These are phyloP conservation scores for Amoebophrya sp. DNA, from an alignment of 169 alveolate species.

Conservation along the genomic window DNA sequence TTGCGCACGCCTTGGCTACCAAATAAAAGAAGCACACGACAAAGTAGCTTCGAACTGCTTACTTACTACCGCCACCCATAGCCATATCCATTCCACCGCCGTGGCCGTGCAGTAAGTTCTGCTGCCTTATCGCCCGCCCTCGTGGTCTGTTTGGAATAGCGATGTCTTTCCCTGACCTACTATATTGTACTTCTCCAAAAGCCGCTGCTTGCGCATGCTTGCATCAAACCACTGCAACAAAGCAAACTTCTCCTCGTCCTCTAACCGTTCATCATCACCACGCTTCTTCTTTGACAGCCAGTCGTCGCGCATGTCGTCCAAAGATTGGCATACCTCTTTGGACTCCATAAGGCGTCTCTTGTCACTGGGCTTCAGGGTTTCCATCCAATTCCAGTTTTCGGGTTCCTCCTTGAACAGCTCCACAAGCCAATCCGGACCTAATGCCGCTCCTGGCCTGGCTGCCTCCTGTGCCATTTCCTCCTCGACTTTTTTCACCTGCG, in stretches of 20 bases:
- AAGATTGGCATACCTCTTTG: not conserved
- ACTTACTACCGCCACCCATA: too few species aligned
- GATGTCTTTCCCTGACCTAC: too few species aligned
- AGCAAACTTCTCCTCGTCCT: not conserved
- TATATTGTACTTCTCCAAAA: not conserved
- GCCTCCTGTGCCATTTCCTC: not conserved
- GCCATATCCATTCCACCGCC: too few species aligned
- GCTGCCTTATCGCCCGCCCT: too few species aligned
- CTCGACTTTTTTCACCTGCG: not conserved
- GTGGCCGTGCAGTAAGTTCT: too few species aligned
- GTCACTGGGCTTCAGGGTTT: not conserved
- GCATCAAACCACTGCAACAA: not conserved
- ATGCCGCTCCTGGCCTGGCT: not conserved
- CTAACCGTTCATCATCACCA: not conserved
- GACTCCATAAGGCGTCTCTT: not conserved
- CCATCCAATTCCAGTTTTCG: not conserved
- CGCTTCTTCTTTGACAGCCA: not conserved
- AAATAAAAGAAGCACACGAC: too few species aligned
- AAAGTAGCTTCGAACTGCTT: too few species aligned
- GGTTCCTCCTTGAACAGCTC: not conserved
- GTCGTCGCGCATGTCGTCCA: not conserved
- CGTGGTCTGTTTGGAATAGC: too few species aligned
- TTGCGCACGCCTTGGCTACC: too few species aligned
- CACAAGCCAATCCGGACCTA: not conserved
- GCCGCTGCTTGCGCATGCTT: not conserved